Evolutionary conservation across 2,329 filamentous ascomycete genomes (phyloP).

Genomic region (Amesomyces nigricolor): DNA sequence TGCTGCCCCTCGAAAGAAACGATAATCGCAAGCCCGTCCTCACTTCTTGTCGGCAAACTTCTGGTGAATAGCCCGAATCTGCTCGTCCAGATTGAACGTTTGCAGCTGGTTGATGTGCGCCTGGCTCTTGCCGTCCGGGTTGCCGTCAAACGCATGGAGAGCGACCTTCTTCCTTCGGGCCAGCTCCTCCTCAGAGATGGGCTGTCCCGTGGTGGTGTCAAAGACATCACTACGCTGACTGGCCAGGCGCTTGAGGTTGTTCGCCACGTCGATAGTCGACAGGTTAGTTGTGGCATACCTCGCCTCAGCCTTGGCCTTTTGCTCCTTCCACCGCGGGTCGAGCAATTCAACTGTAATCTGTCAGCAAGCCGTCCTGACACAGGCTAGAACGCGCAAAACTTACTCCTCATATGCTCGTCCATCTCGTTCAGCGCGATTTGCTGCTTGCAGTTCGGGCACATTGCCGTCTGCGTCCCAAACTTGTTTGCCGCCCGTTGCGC

Average conservation of each 20-base stretch:
- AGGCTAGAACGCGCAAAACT: constrained; percentile 25
- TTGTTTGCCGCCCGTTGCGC: constrained; percentile 65
- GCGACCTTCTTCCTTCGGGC: constrained; percentile 72
- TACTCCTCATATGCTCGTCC: constrained; percentile 86
- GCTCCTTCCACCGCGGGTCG: constrained; percentile 92
- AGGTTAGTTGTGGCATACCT: constrained; percentile 82
- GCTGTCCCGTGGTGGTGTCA: constrained; percentile 63
- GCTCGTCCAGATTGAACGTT: constrained; percentile 75
- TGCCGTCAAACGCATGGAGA: constrained; percentile 57
- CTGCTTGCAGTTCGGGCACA: constrained; percentile 92
- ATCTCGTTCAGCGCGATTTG: constrained; percentile 82
- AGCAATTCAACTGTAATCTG: constrained; percentile 68
- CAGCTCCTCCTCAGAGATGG: constrained; percentile 66
- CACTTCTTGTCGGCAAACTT: constrained; percentile 43
- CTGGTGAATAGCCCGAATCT: constrained; percentile 62
- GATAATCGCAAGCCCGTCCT: neutral
- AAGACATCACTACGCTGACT: constrained; percentile 85
- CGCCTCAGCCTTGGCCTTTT: constrained; percentile 81
- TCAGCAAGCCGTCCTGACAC: constrained; percentile 31
- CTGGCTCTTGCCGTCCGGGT: constrained; percentile 52
- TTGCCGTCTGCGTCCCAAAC: constrained; percentile 58
- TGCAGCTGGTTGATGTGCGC: constrained; percentile 54
- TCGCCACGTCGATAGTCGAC: constrained; percentile 79
- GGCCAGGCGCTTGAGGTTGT: constrained; percentile 91
- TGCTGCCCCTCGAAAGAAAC: too few species aligned